These are phyloP conservation scores for Elsinoe necatrix DNA, from an alignment of 2,329 filamentous ascomycete genomes.

Conservation along the genomic window DNA sequence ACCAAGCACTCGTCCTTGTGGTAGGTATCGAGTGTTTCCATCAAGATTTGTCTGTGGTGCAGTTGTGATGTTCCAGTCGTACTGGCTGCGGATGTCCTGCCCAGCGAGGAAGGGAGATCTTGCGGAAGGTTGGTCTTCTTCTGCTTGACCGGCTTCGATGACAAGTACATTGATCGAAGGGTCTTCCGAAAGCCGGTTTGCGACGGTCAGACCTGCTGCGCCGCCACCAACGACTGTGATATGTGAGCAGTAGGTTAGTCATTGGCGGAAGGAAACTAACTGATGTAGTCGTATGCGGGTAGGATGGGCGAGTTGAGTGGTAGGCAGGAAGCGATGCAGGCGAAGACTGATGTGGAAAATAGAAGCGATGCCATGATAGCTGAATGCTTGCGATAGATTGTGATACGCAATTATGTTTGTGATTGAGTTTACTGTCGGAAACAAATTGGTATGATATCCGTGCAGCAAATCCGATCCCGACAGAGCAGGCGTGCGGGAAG, in stretches of 20 bases:
- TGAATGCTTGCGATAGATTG: conserved; percentile 6
- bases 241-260: background rate
- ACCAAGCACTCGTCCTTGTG: conserved; percentile 27
- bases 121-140: conserved; percentile 21
- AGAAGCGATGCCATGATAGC: conserved; percentile 13
- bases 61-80: conserved; percentile 26
- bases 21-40: conserved; percentile 21
- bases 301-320: conserved; percentile 26
- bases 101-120: conserved; percentile 26
- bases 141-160: conserved; percentile 27
- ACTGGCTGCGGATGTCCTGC: conserved; percentile 22
- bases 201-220: conserved; percentile 25
- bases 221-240: conserved; percentile 26
- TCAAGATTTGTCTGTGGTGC: conserved; percentile 24
- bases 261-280: conserved; percentile 13
- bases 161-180: conserved; percentile 25
- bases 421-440: background rate
- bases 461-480: no score
- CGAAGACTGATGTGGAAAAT: conserved; percentile 12
- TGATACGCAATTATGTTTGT: background rate
- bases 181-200: conserved; percentile 27
- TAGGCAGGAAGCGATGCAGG: conserved; percentile 17
- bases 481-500: no score
- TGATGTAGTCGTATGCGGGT: conserved; percentile 25
- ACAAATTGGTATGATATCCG: no score